Base-by-base conservation (phyloP, 2,329 filamentous ascomycete species). In the Chrysoporthe deuterocubensis region DNA sequence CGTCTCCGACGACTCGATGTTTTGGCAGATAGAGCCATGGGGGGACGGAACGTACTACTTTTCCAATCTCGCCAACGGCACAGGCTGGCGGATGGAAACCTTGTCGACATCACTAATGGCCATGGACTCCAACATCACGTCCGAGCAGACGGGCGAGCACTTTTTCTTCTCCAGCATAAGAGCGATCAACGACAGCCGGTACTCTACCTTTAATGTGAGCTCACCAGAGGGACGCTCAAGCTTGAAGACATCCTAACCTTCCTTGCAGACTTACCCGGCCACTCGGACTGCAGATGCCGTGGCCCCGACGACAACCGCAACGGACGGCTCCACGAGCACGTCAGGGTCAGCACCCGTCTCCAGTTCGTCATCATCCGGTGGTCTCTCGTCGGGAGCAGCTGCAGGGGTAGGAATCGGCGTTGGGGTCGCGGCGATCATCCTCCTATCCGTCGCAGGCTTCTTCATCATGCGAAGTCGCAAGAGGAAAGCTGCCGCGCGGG, bases 1-100 rank as follows among this genome's bases (percentile, higher is more conserved):
- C 21, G 56, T 67, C 18, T 59, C 66, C 0, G 66, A 67, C 21
- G 34, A 64, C 37, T 67, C 66, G 4, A 64, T 67, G 66, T 67
- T 67, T 34, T 67, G 66, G 65, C 18, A 43, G n/a, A 13, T 67
- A 4, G 65, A 48, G 5, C 65, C 65, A 13, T 67, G 65, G 65
- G 43, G 42, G 0, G 65, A 67, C 43, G 65, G 65, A 7, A 67
- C 65, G 2, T 67, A 67, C 9, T 64, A 67, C 16, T 56, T 67
- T 34, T 34, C 14, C n/a, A 67, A 67, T 18, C 59, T 67, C 2
- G 59, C 65, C 48, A 67, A 67, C 32, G 65, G 65, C 18, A 46
- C 65, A 18, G 43, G 37, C 26, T 67, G 65, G 65, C 59, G 50
- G 18, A 8, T 67, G 59, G 57, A 64, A 9, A 56, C 56, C 2